Conservation (phyloP, 176 grass and related monocot genomes). For the Aechmea fasciata region DNA sequence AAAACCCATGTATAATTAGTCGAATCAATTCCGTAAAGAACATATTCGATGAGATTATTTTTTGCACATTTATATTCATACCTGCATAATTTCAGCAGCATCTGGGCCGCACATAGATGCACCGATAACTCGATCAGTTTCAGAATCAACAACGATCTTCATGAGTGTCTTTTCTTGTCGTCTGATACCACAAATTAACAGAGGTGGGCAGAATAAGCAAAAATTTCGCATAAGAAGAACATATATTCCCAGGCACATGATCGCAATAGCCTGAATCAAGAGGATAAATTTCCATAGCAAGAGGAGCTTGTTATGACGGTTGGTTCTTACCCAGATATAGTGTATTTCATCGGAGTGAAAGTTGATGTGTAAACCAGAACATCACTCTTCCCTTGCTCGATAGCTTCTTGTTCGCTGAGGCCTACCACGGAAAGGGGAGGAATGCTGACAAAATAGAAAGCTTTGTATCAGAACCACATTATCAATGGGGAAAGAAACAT, state of each 20-base stretch:
- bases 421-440: conserved; percentile 84
- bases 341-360: conserved; percentile 96
- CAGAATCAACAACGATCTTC: conserved; percentile 75
- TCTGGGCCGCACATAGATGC: conserved; percentile 89
- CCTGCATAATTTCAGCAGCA: conserved; percentile 88
- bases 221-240: neutral
- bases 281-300: too few relatives aligned
- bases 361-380: conserved; percentile 72
- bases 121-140: conserved; percentile 61
- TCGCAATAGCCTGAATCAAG: too few relatives aligned
- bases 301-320: neutral
- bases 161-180: conserved; percentile 71
- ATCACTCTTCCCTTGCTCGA: conserved; percentile 57
- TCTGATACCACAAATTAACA: conserved; percentile 23
- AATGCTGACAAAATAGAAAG: conserved; percentile 41
- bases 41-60: neutral
- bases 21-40: neutral
- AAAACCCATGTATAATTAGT: neutral
- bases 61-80: neutral
- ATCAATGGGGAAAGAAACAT: neutral
- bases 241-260: neutral
- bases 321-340: conserved; percentile 73
- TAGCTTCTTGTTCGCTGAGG: conserved; percentile 69
- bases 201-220: neutral
- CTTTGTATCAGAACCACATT: neutral